Evolutionary conservation across 805 yeast species (phyloP).

Genomic region (Metschnikowia proteae): DNA sequence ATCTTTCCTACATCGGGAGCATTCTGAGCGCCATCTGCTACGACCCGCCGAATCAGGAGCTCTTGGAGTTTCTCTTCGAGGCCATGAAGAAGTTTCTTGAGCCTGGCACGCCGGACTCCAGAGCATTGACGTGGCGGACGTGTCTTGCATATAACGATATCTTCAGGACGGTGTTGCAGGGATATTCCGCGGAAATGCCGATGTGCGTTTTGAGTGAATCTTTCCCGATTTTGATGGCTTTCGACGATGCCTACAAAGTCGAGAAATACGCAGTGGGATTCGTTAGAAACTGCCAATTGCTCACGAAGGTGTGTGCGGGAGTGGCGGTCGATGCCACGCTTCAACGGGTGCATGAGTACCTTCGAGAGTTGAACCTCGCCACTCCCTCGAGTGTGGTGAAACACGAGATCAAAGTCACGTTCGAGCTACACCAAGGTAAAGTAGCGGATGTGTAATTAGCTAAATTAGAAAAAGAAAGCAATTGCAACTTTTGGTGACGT

Average conservation of each 20-base stretch:
- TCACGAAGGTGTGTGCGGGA: constrained; percentile 3
- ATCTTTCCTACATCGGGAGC: constrained; percentile 35
- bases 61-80: constrained; percentile 28
- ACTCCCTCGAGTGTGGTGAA: constrained; percentile 19
- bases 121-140: constrained; percentile 54
- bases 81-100: constrained; percentile 22
- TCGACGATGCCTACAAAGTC: constrained; percentile 17
- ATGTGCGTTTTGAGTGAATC: constrained; percentile 6
- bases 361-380: constrained; percentile 6
- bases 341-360: neutral
- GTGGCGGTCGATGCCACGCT: neutral
- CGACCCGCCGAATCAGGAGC: constrained; percentile 13
- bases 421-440: neutral
- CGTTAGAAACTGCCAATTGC: constrained; percentile 27
- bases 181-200: neutral
- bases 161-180: constrained; percentile 19
- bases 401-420: constrained; percentile 15
- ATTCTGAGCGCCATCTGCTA: constrained; percentile 8
- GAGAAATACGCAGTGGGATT: constrained; percentile 39
- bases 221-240: constrained; percentile 19
- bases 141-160: constrained; percentile 46
- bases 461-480: neutral
- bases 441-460: constrained; percentile 1
- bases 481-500: constrained; percentile 2
- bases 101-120: neutral